Percentiles rank a stretch among this genome's conserved stretches.
Evolutionary conservation across 2,329 filamentous ascomycete genomes (phyloP).

Genomic region (Aspergillus tanneri): DNA sequence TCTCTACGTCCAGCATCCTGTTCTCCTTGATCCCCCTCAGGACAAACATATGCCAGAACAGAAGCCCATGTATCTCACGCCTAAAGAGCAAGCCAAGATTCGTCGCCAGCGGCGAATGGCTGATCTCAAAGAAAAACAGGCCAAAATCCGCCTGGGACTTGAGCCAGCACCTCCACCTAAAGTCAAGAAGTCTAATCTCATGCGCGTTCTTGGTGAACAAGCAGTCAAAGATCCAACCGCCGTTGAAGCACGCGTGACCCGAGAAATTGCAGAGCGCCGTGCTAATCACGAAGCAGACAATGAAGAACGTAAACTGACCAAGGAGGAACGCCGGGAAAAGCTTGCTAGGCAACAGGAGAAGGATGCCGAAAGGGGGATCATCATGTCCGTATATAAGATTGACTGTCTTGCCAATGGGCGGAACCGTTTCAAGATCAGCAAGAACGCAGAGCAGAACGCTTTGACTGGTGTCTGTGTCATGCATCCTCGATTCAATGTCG

Average conservation of each 20-base stretch:
- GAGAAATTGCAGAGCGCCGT: conserved; percentile 84
- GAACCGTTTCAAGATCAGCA: conserved; percentile 88
- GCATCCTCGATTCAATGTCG: conserved; percentile 82
- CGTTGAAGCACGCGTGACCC: conserved; percentile 89
- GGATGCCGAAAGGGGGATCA: conserved; percentile 82
- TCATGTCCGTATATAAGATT: conserved; percentile 85
- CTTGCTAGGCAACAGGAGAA: conserved; percentile 77
- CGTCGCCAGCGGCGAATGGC: conserved; percentile 87
- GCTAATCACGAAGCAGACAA: conserved; percentile 76
- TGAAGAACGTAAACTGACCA: conserved; percentile 80
- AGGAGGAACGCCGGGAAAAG: conserved; percentile 84
- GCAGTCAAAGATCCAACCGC: conserved; percentile 95
- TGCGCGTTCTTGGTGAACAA: conserved; percentile 91
- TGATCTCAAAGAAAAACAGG: conserved; percentile 92
- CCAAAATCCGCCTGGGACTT: conserved; percentile 88
- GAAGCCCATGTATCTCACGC: conserved; percentile 90
- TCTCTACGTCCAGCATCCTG: conserved; percentile 86
- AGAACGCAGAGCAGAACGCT: conserved; percentile 85
- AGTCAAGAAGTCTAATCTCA: conserved; percentile 95
- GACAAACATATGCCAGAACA: conserved; percentile 75
- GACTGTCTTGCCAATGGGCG: conserved; percentile 86
- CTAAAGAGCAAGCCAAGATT: conserved; percentile 86
- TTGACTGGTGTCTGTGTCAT: conserved; percentile 90
- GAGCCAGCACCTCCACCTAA: conserved; percentile 90
- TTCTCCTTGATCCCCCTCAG: conserved; percentile 85